phyloP scores from a whole-genome alignment of 2,329 filamentous ascomycete genomes.

The Aspergillus texensis region DNA sequence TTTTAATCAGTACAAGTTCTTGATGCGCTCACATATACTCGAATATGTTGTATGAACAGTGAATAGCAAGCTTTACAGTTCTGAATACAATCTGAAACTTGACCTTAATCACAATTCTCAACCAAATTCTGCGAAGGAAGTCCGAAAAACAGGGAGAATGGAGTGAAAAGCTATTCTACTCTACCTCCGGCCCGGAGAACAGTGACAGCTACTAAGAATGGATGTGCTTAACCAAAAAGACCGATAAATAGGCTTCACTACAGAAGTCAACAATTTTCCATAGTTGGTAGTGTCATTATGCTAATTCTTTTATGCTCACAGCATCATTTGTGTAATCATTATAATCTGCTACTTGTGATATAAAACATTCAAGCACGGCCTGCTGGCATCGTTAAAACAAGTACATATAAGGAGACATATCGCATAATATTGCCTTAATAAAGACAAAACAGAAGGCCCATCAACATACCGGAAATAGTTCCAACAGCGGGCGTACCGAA shows the following conservation, averaged over 20 bases:
- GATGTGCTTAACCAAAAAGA: neutral
- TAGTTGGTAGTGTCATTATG: neutral
- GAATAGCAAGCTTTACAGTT: neutral
- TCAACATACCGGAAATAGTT: slow-evolving; percentile 17
- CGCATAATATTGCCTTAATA: slow-evolving; percentile 15
- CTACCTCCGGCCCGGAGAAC: neutral
- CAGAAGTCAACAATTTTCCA: neutral
- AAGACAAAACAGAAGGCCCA: slow-evolving; percentile 19
- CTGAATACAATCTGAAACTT: neutral
- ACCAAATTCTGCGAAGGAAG: neutral
- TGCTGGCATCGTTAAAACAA: neutral
- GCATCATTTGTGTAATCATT: neutral
- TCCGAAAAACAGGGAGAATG: too few relatives aligned
- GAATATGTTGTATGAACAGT: neutral
- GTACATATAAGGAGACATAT: neutral
- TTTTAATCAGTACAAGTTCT: slow-evolving; percentile 28
- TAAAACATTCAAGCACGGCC: neutral
- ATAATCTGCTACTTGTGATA: neutral
- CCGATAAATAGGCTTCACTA: neutral
- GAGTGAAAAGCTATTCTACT: neutral
- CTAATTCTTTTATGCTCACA: neutral
- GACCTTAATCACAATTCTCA: neutral
- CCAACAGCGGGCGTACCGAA: slow-evolving; percentile 14
- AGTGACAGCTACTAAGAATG: neutral
- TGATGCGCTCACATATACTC: neutral